These are phyloP conservation scores for Chaetoceros tenuissimus DNA, from an alignment of 108 stramenopile species.

Conservation along the genomic window DNA sequence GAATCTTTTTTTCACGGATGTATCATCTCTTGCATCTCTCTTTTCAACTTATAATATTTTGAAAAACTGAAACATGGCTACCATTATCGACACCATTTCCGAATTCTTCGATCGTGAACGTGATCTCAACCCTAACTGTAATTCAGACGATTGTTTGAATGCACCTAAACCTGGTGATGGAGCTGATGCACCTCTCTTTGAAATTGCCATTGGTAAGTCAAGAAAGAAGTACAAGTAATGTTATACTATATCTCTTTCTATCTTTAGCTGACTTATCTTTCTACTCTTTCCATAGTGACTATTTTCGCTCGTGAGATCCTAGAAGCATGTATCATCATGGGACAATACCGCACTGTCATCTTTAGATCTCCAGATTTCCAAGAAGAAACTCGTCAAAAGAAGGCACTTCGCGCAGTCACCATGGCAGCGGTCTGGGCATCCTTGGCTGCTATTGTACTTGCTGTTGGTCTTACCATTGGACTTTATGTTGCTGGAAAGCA, in stretches of 20 bases:
- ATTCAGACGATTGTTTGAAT: too few relatives aligned
- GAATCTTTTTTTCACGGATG: too few relatives aligned
- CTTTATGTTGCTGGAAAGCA: neutral
- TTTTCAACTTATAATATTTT: too few relatives aligned
- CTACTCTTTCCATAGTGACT: conserved; percentile 26
- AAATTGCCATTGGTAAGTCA: too few relatives aligned
- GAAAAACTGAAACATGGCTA: too few relatives aligned
- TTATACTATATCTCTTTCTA: conserved; percentile 1
- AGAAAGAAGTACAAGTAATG: too few relatives aligned
- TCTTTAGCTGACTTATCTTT: conserved; percentile 9
- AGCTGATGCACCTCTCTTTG: too few relatives aligned
- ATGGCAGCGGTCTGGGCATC: conserved; percentile 9
- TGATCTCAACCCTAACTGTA: too few relatives aligned
- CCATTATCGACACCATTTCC: too few relatives aligned
- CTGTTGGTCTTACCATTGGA: conserved; percentile 6
- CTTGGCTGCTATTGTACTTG: conserved; percentile 7
- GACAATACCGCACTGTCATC: conserved; percentile 7
- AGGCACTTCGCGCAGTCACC: conserved; percentile 6
- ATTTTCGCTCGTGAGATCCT: conserved; percentile 19
- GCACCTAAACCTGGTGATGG: too few relatives aligned
- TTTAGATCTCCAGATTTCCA: neutral
- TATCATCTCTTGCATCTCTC: too few relatives aligned
- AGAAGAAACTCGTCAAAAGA: neutral
- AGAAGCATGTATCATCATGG: conserved; percentile 7
- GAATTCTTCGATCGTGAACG: too few relatives aligned